Evolutionary conservation across 306 rosid genomes (phyloP).

Genomic region (Cyclanthera cordifolia): DNA sequence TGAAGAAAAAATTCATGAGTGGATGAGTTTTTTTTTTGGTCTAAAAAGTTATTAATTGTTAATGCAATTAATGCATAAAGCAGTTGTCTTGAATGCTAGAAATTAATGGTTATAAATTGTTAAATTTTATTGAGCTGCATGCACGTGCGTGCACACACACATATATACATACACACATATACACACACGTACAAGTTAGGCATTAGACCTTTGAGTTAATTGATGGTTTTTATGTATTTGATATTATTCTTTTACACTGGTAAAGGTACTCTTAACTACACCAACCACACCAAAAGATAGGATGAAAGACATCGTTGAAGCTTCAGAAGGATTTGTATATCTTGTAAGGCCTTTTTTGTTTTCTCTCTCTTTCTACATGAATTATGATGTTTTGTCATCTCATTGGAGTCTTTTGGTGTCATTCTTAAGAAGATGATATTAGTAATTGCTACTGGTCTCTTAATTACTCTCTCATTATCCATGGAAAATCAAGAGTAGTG

Average conservation of each 20-base stretch:
- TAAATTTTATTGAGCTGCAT: neutral
- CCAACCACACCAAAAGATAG: constrained; percentile 70
- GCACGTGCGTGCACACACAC: too few relatives aligned
- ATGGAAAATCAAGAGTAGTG: too few relatives aligned
- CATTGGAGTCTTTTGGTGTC: neutral
- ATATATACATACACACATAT: too few relatives aligned
- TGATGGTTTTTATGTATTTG: neutral
- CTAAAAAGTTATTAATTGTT: too few relatives aligned
- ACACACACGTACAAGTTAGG: too few relatives aligned
- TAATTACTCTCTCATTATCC: too few relatives aligned
- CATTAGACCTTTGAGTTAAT: neutral
- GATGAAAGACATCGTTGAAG: constrained; percentile 80
- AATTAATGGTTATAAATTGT: neutral
- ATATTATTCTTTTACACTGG: neutral
- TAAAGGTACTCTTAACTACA: constrained; percentile 77
- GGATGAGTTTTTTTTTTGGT: neutral
- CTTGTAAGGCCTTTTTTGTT: constrained; percentile 38
- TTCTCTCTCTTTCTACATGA: neutral
- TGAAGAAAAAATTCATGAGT: neutral
- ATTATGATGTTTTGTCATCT: neutral
- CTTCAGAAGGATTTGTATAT: constrained; percentile 71
- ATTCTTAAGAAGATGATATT: neutral
- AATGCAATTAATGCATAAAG: too few relatives aligned
- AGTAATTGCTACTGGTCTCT: too few relatives aligned
- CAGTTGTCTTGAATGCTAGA: too few relatives aligned